Evolutionary conservation across 1,284 basidiomycete genomes (phyloP).

Genomic region (Ustilago loliicola): DNA sequence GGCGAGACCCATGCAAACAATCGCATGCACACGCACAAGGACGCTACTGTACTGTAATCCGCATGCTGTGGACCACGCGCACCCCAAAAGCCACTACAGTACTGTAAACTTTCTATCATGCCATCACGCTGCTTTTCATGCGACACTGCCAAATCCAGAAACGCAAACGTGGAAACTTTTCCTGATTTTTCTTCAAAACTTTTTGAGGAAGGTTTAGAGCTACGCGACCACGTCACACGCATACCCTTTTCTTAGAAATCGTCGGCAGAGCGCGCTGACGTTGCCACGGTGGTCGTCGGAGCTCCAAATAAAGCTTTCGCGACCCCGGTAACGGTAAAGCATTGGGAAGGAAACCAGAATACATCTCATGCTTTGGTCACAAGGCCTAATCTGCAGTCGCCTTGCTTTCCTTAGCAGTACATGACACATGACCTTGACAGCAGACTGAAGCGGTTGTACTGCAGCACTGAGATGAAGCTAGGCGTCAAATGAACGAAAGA

Average conservation of each 20-base stretch:
- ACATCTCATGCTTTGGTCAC: no score
- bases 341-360: no score
- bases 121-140: neutral
- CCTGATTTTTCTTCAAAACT: no score
- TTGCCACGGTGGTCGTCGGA: neutral
- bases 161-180: no score
- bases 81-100: neutral
- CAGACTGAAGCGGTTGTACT: neutral
- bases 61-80: neutral
- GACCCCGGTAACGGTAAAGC: neutral
- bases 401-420: neutral
- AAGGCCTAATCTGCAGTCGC: no score
- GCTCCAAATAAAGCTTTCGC: constrained; percentile 5
- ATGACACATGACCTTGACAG: neutral
- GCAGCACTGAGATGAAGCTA: no score
- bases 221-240: no score
- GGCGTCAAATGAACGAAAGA: neutral
- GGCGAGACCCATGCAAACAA: neutral
- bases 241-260: no score
- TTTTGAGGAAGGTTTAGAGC: no score
- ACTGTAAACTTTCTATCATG: neutral
- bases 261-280: neutral
- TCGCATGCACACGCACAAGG: no score
- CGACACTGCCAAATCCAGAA: neutral
- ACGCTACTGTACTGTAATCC: no score